phyloP scores from a whole-genome alignment of 305 asterid species.

The Petunia hybrid region DNA sequence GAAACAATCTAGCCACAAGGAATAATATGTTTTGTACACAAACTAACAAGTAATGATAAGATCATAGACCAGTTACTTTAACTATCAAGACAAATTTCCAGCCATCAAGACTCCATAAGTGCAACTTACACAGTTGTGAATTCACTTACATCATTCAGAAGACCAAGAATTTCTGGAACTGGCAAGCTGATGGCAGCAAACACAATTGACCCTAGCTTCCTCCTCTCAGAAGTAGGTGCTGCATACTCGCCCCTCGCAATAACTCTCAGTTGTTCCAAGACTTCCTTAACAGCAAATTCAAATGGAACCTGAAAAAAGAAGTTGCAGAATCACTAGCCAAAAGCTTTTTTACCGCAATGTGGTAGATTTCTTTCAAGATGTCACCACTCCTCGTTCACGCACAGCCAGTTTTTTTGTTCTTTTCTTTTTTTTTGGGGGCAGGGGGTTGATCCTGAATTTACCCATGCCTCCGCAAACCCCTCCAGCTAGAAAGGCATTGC shows the following conservation, averaged over 20 bases:
- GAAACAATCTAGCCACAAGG: neutral
- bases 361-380: neutral
- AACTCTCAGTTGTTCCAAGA: constrained; percentile 69
- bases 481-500: constrained; percentile 4
- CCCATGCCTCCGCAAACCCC: neutral
- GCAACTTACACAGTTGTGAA: constrained; percentile 12
- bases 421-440: too few relatives aligned
- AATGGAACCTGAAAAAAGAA: constrained; percentile 71
- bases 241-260: constrained; percentile 81
- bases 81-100: constrained; percentile 26
- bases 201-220: constrained; percentile 70
- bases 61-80: neutral
- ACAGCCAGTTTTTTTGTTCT: neutral
- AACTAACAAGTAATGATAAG: neutral
- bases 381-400: neutral
- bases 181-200: constrained; percentile 88
- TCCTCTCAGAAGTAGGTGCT: constrained; percentile 67
- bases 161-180: constrained; percentile 62
- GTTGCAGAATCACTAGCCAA: constrained; percentile 10
- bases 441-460: too few relatives aligned
- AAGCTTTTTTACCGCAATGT: constrained; percentile 17
- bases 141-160: constrained; percentile 64
- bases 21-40: constrained; percentile 24
- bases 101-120: constrained; percentile 1
- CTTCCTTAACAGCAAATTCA: constrained; percentile 65